Percentiles rank a stretch among this genome's conserved stretches.
phyloP scores from a whole-genome alignment of 352 stramenopile species.

The Pythium scleroteichum region DNA sequence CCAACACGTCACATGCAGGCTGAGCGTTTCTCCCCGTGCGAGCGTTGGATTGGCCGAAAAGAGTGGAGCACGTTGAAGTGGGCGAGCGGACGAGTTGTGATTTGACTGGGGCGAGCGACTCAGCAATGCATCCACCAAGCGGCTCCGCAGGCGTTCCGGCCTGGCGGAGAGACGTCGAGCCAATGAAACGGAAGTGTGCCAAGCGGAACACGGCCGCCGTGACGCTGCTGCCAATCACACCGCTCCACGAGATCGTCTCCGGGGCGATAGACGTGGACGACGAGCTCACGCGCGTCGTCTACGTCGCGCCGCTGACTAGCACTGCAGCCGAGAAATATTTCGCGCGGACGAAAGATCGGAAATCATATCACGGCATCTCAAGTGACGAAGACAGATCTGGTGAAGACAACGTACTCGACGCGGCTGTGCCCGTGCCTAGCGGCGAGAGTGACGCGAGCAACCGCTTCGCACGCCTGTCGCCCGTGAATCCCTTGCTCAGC shows the following conservation, averaged over 20 bases:
- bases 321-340: slow-evolving; percentile 32
- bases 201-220: slow-evolving; percentile 3
- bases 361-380: not conserved
- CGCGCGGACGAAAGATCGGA: slow-evolving; percentile 12
- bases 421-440: too few species aligned
- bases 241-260: slow-evolving; percentile 15
- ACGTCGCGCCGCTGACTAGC: slow-evolving; percentile 24
- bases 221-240: slow-evolving; percentile 28
- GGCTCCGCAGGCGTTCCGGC: too few species aligned
- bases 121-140: not conserved
- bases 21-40: too few species aligned
- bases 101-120: too few species aligned
- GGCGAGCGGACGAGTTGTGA: too few species aligned
- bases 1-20: not conserved
- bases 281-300: slow-evolving; percentile 23
- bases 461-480: not conserved
- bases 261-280: slow-evolving; percentile 21
- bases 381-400: slow-evolving; percentile 4
- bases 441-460: not conserved
- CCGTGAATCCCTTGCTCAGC: slow-evolving; percentile 1
- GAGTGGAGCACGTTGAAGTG: too few species aligned
- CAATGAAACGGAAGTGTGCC: not conserved
- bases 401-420: not conserved
- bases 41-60: too few species aligned
- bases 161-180: too few species aligned